Evolutionary conservation across 1,139 yeast species (phyloP).

Genomic region (Zygoascus hellenicus): DNA sequence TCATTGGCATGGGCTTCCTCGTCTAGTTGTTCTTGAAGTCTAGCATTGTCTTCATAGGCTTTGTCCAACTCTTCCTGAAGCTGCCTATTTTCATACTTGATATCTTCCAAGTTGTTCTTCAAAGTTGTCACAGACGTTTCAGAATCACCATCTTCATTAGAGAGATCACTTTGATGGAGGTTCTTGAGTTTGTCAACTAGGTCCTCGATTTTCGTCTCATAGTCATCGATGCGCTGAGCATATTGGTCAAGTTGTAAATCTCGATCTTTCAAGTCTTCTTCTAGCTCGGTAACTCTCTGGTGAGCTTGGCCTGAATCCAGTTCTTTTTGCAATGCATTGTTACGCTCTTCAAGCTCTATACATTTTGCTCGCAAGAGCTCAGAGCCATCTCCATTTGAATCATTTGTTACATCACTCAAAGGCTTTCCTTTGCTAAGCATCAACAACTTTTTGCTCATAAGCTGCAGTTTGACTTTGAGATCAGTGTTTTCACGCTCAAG

Average conservation of each 20-base stretch:
- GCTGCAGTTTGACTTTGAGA: slow-evolving; percentile 45
- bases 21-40: slow-evolving; percentile 13
- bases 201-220: slow-evolving; percentile 14
- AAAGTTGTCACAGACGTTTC: slow-evolving; percentile 16
- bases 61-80: slow-evolving; percentile 14
- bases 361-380: slow-evolving; percentile 9
- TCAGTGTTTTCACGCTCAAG: slow-evolving; percentile 58
- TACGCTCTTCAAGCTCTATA: slow-evolving; percentile 8
- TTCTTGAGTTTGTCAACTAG: slow-evolving; percentile 12
- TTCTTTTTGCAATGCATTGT: not conserved
- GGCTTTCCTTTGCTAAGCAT: slow-evolving; percentile 12
- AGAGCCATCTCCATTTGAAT: not conserved
- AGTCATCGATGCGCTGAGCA: slow-evolving; percentile 12
- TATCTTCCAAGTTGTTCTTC: slow-evolving; percentile 20
- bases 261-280: slow-evolving; percentile 12
- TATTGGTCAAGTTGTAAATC: slow-evolving; percentile 10
- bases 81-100: slow-evolving; percentile 10
- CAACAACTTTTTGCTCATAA: slow-evolving; percentile 15
- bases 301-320: not conserved
- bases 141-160: not conserved
- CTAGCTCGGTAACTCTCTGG: slow-evolving; percentile 5
- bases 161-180: not conserved
- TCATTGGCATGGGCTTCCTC: not conserved
- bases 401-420: slow-evolving; percentile 8
- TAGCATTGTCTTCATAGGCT: slow-evolving; percentile 17